These are phyloP conservation scores for Imleria badia DNA, from an alignment of 768 basidiomycete genomes.

Conservation along the genomic window DNA sequence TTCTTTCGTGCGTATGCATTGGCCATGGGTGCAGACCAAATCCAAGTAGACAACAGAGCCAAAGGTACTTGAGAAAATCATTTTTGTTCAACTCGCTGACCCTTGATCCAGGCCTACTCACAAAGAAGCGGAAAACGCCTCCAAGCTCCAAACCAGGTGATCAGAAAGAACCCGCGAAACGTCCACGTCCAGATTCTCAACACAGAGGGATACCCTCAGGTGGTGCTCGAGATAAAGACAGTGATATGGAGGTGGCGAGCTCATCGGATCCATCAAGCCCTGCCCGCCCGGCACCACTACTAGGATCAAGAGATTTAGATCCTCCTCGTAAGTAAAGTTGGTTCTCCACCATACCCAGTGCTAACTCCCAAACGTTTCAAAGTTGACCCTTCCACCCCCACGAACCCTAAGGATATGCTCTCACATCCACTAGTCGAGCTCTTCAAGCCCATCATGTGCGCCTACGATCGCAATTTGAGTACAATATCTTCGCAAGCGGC, in stretches of 20 bases:
- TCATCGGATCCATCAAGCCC: neutral
- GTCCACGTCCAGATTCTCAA: neutral
- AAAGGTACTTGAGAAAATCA: constrained; percentile 1
- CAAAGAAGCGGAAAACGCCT: constrained; percentile 5
- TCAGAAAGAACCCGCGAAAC: constrained; percentile 1
- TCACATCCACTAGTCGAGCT: constrained; percentile 5
- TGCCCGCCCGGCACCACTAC: neutral
- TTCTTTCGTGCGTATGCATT: constrained; percentile 13
- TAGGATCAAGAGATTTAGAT: neutral
- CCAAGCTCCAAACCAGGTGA: neutral
- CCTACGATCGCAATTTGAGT: constrained; percentile 5
- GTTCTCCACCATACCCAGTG: neutral
- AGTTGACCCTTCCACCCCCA: neutral
- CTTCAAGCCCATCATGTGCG: constrained; percentile 11
- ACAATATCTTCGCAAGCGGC: constrained; percentile 2
- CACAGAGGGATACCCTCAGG: neutral
- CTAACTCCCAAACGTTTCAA: neutral
- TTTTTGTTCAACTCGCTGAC: neutral
- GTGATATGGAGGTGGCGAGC: constrained; percentile 2
- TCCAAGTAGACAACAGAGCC: neutral
- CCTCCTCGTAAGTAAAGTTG: neutral
- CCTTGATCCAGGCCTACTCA: neutral
- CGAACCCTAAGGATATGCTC: neutral
- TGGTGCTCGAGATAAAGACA: neutral
- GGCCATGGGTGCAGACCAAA: constrained; percentile 7